phyloP scores from a whole-genome alignment of 768 basidiomycete species.

The Suillus bovinus region DNA sequence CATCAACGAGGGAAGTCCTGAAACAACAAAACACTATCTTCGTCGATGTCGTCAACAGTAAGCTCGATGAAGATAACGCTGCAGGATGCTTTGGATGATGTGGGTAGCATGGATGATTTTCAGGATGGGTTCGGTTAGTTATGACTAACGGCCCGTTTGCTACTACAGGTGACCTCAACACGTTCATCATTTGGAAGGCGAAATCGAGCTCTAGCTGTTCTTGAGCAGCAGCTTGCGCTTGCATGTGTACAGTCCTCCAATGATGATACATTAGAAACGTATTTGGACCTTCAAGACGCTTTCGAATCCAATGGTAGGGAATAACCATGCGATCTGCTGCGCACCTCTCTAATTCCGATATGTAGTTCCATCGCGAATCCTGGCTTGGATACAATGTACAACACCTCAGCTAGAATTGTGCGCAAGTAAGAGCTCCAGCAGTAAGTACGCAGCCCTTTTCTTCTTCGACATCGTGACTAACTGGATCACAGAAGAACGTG shows the following conservation, averaged over 20 bases:
- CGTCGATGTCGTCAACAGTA: conserved; percentile 11
- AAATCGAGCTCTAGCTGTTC: conserved; percentile 51
- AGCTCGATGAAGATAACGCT: conserved; percentile 45
- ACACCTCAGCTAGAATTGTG: conserved; percentile 51
- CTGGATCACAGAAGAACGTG: conserved; percentile 38
- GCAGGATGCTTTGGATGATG: conserved; percentile 69
- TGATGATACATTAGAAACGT: conserved; percentile 48
- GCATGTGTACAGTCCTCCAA: conserved; percentile 46
- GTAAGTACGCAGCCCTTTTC: conserved; percentile 32
- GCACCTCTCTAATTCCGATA: conserved; percentile 13
- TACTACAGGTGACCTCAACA: conserved; percentile 61
- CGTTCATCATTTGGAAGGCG: conserved; percentile 54
- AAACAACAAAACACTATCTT: not conserved
- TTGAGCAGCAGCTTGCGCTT: conserved; percentile 57
- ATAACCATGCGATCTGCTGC: conserved; percentile 1
- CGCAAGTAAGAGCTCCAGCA: conserved; percentile 44
- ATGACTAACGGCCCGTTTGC: conserved; percentile 14
- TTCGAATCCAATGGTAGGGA: conserved; percentile 82
- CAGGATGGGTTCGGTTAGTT: conserved; percentile 2
- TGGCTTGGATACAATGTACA: conserved; percentile 60
- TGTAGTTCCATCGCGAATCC: conserved; percentile 67
- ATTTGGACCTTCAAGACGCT: conserved; percentile 69
- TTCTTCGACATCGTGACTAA: conserved; percentile 6
- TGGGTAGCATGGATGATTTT: conserved; percentile 33
- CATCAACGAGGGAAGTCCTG: not conserved